Evolutionary conservation across 371 early-diverging fungal species (phyloP), one percentile per base, ranked within the genome.

Genomic region (Rhizomucor pusillus): DNA sequence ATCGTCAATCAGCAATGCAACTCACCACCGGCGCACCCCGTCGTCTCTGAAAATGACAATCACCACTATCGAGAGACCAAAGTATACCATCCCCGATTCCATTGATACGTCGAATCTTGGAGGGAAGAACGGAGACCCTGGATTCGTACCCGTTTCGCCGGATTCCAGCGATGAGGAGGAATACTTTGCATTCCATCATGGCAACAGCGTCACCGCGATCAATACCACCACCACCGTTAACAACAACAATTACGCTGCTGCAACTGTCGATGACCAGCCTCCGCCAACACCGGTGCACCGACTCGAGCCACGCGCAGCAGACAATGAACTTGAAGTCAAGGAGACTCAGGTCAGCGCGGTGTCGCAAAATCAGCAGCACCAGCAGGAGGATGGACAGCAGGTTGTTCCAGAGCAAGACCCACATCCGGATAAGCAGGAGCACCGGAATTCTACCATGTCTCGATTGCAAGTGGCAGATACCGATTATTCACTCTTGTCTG

Each of bases 31-130:
- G 48, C 57, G 62, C 9, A 62, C 56, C 3, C 48, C 13, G 3
- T 62, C 57, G 14, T 59, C 60, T 13, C 16, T 51, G 25, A 48
- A 41, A 19, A 48, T 49, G 7, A 58, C 36, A 14, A 52, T 53
- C 57, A 57, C 46, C 37, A 62, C 62, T 12, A 62, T 62, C 19
- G 62, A 62, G 53, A 47, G 62, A 40, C 62, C 62, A 24, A 57
- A 54, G 34, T 62, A 62, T 43, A 36, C 48, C 7, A 39, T 43
- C 48, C 60, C 60, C n/a, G 23, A 52, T 5, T 47, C 52, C 9
- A 62, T 62, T 18, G 24, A 57, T 40, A 62, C 62, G 1, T 43
- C 47, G 22, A 33, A 49, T 35, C 20, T 36, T n/a, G 52, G 45
- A 25, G 36, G 40, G 2, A 44, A 47, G 23, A 47, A 49, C 20